Base-by-base conservation (phyloP, 345 rosid genomes). In the Lepidium africanum region DNA sequence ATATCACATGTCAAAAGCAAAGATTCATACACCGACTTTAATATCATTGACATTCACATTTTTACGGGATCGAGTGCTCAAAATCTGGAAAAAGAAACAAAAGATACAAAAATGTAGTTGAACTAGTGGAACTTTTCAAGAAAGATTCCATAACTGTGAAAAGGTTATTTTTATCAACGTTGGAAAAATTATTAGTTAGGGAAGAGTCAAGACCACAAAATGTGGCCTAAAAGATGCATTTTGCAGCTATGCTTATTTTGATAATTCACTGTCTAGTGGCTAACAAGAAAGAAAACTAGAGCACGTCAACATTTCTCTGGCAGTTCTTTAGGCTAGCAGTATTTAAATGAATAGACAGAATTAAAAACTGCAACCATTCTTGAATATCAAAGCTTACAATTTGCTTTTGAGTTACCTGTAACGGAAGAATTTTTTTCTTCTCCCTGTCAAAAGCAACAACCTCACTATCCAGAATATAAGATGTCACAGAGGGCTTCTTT, bases 401-500 rank as follows among this genome's bases (percentile, higher is more conserved):
- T 52, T 19, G 35, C 38, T 45, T 53, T 25, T 27, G 51, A 50
- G 27, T 71, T 80, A 94, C 99, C 99, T 91, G 97, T 74, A 91
- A 94, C 57, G 97, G 91, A 33, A 94, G 83, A 74, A 94, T 94
- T 76, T 83, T 91, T 61, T 78, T 73, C 61, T 85, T 83, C 62
- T 76, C 95, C 57, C 87, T 80, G 70, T 91, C 95, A 54, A 80
- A 89, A 77, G 90, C 99, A 81, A 91, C 97, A 78, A 94, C 75
- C 76, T 91, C 99, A 56, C 97, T 86, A 60, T 94, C 99, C 82
- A 91, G 65, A 80, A 91, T 85, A 77, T 91, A 94, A 42, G 97
- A 89, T 59, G 59, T 83, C 48, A 84, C 87, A 21, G 80, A 77
- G 0, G 86, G 58, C 78, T 83, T 94, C 87, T 89, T 94, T 72